Conservation (phyloP, 805 yeast genomes). For the Barnettozyma siamensis region DNA sequence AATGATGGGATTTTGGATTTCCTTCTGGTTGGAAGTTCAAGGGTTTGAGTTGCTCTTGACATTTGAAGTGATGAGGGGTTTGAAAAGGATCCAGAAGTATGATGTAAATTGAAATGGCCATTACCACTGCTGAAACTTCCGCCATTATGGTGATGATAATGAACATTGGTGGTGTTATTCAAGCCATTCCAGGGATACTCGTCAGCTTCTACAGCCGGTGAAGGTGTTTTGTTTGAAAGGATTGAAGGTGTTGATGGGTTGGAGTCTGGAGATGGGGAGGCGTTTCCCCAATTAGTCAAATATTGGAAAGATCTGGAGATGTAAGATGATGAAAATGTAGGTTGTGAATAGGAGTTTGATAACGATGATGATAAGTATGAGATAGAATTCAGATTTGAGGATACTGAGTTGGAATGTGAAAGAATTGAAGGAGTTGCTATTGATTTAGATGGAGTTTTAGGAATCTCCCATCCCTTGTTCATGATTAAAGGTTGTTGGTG, state of each 20-base stretch:
- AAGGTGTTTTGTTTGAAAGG: conserved; percentile 25
- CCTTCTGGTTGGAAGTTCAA: conserved; percentile 6
- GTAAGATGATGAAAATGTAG: conserved; percentile 19
- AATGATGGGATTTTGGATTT: conserved; percentile 24
- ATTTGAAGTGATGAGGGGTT: conserved; percentile 1
- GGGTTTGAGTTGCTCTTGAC: background rate
- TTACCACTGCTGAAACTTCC: background rate
- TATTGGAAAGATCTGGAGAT: conserved; percentile 29
- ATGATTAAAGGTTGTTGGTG: conserved; percentile 22
- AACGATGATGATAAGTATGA: conserved; percentile 35
- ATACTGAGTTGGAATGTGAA: conserved; percentile 28
- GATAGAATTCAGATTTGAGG: conserved; percentile 30
- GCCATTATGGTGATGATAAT: conserved; percentile 1
- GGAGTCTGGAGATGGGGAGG: conserved; percentile 21
- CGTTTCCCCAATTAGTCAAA: conserved; percentile 20
- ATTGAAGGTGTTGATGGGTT: conserved; percentile 21
- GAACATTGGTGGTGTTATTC: background rate
- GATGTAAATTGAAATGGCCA: background rate
- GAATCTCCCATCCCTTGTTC: conserved; percentile 38
- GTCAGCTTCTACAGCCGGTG: conserved; percentile 34
- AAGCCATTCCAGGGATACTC: conserved; percentile 34
- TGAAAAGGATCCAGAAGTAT: conserved; percentile 22
- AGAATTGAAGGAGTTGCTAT: conserved; percentile 27
- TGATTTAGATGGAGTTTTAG: conserved; percentile 25
- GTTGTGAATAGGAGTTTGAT: conserved; percentile 26